Evolutionary conservation across 805 yeast genomes (phyloP).

Genomic region (Scheffersomyces ergatensis): DNA sequence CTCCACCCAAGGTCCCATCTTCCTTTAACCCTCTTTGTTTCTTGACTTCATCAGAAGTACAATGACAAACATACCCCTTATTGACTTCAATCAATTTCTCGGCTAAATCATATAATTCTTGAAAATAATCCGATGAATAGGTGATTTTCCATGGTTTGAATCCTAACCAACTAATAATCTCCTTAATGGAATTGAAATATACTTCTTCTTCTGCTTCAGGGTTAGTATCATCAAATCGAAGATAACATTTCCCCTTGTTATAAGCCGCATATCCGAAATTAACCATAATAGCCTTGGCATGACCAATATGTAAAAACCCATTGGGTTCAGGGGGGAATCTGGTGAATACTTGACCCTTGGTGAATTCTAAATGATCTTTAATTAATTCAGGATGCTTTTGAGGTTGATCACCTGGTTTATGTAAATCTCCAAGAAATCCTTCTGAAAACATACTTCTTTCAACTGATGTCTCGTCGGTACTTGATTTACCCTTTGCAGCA

Average conservation of each 20-base stretch:
- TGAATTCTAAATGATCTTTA: conserved; percentile 73
- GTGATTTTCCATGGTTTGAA: conserved; percentile 92
- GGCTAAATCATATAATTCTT: conserved; percentile 82
- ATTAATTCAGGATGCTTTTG: conserved; percentile 85
- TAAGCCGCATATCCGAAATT: conserved; percentile 95
- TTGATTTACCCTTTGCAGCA: conserved; percentile 4
- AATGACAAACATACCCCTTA: conserved; percentile 88
- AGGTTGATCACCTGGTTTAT: conserved; percentile 92
- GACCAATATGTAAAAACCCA: conserved; percentile 96
- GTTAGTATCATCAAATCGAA: conserved; percentile 95
- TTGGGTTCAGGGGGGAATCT: conserved; percentile 99
- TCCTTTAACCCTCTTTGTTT: conserved; percentile 85
- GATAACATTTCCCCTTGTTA: conserved; percentile 82
- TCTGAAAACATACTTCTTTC: conserved; percentile 84
- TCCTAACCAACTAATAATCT: conserved; percentile 92
- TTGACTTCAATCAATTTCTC: conserved; percentile 71
- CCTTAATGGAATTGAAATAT: conserved; percentile 78
- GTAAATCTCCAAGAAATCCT: conserved; percentile 94
- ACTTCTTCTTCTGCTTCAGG: conserved; percentile 98
- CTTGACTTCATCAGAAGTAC: conserved; percentile 88
- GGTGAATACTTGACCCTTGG: conserved; percentile 82
- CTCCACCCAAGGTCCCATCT: conserved; percentile 94
- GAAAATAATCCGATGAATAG: conserved; percentile 94
- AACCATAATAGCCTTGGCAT: conserved; percentile 95
- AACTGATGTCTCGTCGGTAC: conserved; percentile 7